Conservation (phyloP, 1,139 yeast species). For the Geotrichum reessii region DNA sequence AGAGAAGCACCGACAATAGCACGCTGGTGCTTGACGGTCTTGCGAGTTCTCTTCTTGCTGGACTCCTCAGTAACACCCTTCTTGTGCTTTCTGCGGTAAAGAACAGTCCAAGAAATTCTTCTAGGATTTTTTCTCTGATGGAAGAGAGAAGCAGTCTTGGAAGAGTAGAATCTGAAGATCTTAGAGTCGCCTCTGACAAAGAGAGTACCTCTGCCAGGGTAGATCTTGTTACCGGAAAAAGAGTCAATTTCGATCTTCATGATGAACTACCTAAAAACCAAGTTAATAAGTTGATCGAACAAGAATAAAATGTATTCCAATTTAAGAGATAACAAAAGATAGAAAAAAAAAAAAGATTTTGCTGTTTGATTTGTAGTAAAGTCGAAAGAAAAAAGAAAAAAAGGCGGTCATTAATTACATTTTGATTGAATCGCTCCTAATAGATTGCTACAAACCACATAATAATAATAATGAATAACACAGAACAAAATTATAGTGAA, state of each 20-base stretch:
- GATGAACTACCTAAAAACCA: constrained; percentile 26
- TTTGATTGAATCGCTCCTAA: neutral
- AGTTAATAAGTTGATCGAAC: neutral
- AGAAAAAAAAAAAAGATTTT: neutral
- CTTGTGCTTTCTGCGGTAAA: constrained; percentile 99
- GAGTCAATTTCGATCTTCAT: constrained; percentile 99
- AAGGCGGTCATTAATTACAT: neutral
- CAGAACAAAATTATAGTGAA: too few relatives aligned
- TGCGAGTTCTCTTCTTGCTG: constrained; percentile 94
- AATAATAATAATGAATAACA: too few relatives aligned
- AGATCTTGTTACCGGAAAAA: constrained; percentile 98
- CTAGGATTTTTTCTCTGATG: constrained; percentile 99
- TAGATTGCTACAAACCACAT: too few relatives aligned
- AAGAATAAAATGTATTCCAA: neutral
- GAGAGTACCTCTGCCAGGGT: constrained; percentile 99
- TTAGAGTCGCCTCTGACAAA: constrained; percentile 99
- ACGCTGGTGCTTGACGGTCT: constrained; percentile 97
- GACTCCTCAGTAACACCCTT: constrained; percentile 99
- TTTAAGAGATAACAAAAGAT: neutral
- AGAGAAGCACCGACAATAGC: constrained; percentile 99
- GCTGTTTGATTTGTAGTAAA: neutral
- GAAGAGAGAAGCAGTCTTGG: constrained; percentile 97
- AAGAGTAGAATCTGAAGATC: constrained; percentile 98
- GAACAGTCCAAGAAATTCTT: constrained; percentile 98
- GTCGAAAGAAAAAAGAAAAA: neutral